phyloP scores from a whole-genome alignment of 202 grass and related monocot genomes.

The Eragrostis tef region DNA sequence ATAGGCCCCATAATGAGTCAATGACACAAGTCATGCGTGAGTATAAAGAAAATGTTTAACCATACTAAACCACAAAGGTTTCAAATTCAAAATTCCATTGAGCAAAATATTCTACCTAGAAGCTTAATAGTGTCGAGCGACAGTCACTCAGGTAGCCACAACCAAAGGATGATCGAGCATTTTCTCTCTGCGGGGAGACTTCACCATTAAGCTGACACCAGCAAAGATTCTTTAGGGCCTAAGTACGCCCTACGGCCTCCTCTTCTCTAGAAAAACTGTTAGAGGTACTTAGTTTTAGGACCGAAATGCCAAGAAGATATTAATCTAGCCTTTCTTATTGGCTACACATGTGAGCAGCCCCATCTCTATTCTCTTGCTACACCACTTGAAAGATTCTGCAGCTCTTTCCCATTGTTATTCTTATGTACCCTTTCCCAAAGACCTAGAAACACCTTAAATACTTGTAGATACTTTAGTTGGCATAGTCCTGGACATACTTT shows the following conservation, averaged over 20 bases:
- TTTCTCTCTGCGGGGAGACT: neutral
- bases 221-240: neutral
- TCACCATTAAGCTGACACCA: neutral
- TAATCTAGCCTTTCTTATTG: neutral
- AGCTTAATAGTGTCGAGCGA: neutral
- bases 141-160: neutral
- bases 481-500: slow-evolving; percentile 13
- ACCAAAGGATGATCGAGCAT: no score
- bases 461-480: neutral
- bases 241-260: neutral
- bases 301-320: neutral
- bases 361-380: neutral
- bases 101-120: slow-evolving; percentile 19
- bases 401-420: neutral
- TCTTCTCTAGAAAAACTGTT: neutral
- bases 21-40: neutral
- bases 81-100: neutral
- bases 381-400: neutral
- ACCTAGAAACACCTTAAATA: slow-evolving; percentile 13
- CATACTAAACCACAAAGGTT: slow-evolving; percentile 23
- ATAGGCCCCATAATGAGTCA: slow-evolving; percentile 1
- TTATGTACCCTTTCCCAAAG: slow-evolving; percentile 24
- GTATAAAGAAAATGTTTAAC: slow-evolving; percentile 18
- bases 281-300: neutral
- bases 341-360: neutral